Conservation (phyloP, 768 basidiomycete genomes). For the Pulveroboletus sp. region DNA sequence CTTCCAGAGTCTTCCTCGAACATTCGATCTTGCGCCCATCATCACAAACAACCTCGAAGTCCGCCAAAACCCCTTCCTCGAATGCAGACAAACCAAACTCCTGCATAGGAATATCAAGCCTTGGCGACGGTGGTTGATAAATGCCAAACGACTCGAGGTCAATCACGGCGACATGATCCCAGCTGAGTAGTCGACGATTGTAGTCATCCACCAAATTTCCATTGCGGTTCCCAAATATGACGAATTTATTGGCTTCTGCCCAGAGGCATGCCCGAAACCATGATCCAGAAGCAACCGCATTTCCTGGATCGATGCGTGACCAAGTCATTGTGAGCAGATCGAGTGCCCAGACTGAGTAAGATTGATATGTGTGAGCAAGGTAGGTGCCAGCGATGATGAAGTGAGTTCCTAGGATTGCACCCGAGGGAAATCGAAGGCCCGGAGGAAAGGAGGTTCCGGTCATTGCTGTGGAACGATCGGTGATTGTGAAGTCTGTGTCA, state of each 20-base stretch:
- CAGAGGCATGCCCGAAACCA: constrained; percentile 94
- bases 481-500: constrained; percentile 68
- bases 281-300: constrained; percentile 78
- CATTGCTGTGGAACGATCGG: constrained; percentile 80
- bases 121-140: constrained; percentile 76
- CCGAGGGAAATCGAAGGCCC: constrained; percentile 93
- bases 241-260: constrained; percentile 76
- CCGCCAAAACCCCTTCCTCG: constrained; percentile 75
- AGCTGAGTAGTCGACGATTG: constrained; percentile 82
- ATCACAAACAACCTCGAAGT: constrained; percentile 91
- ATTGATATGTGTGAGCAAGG: constrained; percentile 89
- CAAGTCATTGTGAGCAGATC: constrained; percentile 79
- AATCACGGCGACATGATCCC: constrained; percentile 88
- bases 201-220: constrained; percentile 91
- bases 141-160: constrained; percentile 95
- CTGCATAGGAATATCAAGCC: constrained; percentile 67
- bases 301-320: constrained; percentile 86
- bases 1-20: constrained; percentile 78
- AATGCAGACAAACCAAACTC: constrained; percentile 80
- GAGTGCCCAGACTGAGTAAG: constrained; percentile 95
- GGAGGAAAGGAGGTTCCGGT: constrained; percentile 80
- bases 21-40: constrained; percentile 82
- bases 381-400: constrained; percentile 95
- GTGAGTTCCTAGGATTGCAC: constrained; percentile 84
- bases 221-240: constrained; percentile 86